Base-by-base conservation (phyloP, 495 filamentous ascomycete genomes). In the Penicillium cataractarum region DNA sequence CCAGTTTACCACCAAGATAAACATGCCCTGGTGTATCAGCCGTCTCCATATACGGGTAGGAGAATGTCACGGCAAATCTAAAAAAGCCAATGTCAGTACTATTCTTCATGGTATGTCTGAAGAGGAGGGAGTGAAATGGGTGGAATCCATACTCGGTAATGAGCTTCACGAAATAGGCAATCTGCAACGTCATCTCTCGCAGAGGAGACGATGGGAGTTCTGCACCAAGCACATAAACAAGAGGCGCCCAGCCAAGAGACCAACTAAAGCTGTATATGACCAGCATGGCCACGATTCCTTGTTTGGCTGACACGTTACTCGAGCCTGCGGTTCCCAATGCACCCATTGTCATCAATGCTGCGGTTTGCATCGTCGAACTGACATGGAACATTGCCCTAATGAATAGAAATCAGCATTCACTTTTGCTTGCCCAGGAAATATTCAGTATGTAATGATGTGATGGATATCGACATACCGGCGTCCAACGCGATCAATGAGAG, bases 61-160 rank as follows among this genome's bases (percentile, higher is more conserved):
- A 64, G 35, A 68, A 71, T 19, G 68, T 65, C 27, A 71, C 68
- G 4, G 61, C 68, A 26, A 71, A 68, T 42, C 66, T 68, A 50
- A 31, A 24, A 58, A 32, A 31, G 17, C 19, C 12, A 52, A 17
- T 3, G 19, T 57, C 46, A 56, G 49, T 29, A 32, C 5, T 19
- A 12, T 4, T 1, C 8, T 21, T 19, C 37, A 52, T 4, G 6
- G 21, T 12, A 29, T 2, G 6, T 17, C 7, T 40, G 48, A 49
- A 12, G 26, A 19, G 6, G 17, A 3, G 7, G 33, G 35, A 40
- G 19, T 2, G 27, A 0, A 46, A 57, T 3, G 35, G 35, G 13
- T 17, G 15, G 13, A 31, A n/a, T 13, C 9, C 59, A 31, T 60
- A 71, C 65, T 68, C 65, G 12, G 66, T 71, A 26, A 68, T 15